phyloP scores from a whole-genome alignment of 2,329 filamentous ascomycete species.

The Penicillium decumbens region DNA sequence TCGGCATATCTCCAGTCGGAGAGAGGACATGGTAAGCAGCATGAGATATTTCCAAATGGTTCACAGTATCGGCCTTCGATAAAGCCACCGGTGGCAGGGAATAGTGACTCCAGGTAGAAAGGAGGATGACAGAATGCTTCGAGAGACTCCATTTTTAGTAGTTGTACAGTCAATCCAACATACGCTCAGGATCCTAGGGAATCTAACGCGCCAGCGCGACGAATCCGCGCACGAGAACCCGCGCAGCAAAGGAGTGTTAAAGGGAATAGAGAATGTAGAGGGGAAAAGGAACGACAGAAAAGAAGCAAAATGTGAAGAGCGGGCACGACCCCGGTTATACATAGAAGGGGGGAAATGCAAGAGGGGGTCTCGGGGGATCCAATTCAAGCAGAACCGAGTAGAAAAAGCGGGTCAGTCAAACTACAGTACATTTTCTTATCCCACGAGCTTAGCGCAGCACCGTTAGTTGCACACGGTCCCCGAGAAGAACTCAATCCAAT shows the following conservation, averaged over 20 bases:
- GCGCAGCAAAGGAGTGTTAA: conserved; percentile 16
- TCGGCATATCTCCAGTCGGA: conserved; percentile 68
- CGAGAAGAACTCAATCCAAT: conserved; percentile 4
- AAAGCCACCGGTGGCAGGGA: conserved; percentile 59
- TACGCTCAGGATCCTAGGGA: conserved; percentile 10
- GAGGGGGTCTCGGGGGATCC: conserved; percentile 7
- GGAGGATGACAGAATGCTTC: conserved; percentile 60
- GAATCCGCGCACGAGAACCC: conserved; percentile 19
- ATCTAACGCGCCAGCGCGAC: conserved; percentile 25
- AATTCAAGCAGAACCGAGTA: not conserved
- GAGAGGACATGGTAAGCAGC: conserved; percentile 87
- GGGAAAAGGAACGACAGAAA: conserved; percentile 4
- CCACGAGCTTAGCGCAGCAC: not conserved
- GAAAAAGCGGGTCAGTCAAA: not conserved
- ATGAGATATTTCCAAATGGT: conserved; percentile 51
- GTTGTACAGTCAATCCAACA: conserved; percentile 9
- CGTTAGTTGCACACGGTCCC: conserved; percentile 1
- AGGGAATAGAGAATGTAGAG: conserved; percentile 8
- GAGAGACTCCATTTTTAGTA: conserved; percentile 22
- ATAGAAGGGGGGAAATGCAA: conserved; percentile 1
- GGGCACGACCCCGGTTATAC: conserved; percentile 21
- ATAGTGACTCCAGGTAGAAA: conserved; percentile 62
- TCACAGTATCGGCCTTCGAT: conserved; percentile 59
- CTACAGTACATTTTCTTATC: not conserved
- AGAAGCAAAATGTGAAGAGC: conserved; percentile 1